Base-by-base conservation (phyloP, 78 protist genomes). In the Carpediemonas membranifera region DNA sequence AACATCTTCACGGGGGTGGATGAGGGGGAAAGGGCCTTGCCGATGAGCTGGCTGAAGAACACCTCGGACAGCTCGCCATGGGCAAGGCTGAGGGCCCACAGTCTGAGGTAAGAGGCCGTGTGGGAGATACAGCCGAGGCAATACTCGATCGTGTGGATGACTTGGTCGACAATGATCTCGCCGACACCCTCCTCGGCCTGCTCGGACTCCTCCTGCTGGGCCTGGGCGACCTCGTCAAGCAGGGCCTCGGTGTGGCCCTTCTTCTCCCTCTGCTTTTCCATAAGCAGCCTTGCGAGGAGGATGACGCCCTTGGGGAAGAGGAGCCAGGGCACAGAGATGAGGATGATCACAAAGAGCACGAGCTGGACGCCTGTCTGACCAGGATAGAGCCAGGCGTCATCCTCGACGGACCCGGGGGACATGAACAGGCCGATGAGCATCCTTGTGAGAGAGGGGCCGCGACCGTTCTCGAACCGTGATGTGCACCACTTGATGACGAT, bases 21-120 rank as follows among this genome's bases (percentile, higher is more conserved):
- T 14, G 37, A 7, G 11, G 18, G 9, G 47, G 5, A 9, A 21
- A 28, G 36, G 41, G 34, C 65, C 16, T 7, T 3, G 25, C 19
- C 55, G 11, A 70, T 15, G n/a, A 56, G 19, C 58, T 67, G 50
- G 41, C 35, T 21, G 31, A 3, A 61, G 63, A 73, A 73, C 31
- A 73, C 78, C 24, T 73, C 69, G 51, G 69, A 62, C 53, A 73
- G 59, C 59, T 59, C 51, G 43, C 97, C 88, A 80, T 97, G 99
- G 13, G 99, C 98, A 34, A 97, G 84, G 1, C 94, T 85, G 24
- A 97, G 88, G 11, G 99, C 99, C 99, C 99, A 97, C 30, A 97
- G 97, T 24, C 99, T 91, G 39, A 97, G 90, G 76, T 96, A 97
- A 7, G 98, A 93, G 30, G 99, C 99, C 13, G 99, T 97, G 86